Conservation (phyloP, 257 asterid genomes). For the Misopates orontium region DNA sequence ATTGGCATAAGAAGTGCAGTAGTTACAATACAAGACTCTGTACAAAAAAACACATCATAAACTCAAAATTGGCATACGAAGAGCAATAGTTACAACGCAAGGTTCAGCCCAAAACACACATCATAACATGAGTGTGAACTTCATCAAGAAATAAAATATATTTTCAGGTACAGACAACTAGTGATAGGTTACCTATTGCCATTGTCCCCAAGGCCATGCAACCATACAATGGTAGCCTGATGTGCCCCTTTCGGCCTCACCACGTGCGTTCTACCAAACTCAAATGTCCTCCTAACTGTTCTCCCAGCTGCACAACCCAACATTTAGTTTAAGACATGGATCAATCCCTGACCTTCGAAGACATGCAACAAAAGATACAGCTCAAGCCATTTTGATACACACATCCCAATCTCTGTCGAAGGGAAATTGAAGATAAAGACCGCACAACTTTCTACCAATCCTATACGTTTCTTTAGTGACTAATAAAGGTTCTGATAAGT, state of each 20-base stretch:
- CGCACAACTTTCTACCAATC: not conserved
- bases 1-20: too few species aligned
- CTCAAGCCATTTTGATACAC: not conserved
- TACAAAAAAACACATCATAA: too few species aligned
- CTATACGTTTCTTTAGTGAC: not conserved
- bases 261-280: conserved; percentile 75
- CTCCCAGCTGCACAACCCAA: conserved; percentile 47
- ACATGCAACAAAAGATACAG: not conserved
- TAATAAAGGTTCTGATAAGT: not conserved
- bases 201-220: conserved; percentile 89
- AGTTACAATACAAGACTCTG: too few species aligned
- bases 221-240: conserved; percentile 85
- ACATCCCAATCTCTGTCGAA: not conserved
- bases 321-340: conserved; percentile 9
- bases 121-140: too few species aligned
- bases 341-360: conserved; percentile 11
- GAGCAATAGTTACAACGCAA: too few species aligned
- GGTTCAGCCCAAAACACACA: too few species aligned
- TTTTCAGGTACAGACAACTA: conserved; percentile 1
- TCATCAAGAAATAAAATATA: not conserved
- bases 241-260: conserved; percentile 84
- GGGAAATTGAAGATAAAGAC: not conserved
- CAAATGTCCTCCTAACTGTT: conserved; percentile 56
- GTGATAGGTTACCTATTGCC: conserved; percentile 59
- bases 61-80: too few species aligned